Evolutionary conservation across 441 rosid genomes (phyloP).

Genomic region (Erodium texanum): DNA sequence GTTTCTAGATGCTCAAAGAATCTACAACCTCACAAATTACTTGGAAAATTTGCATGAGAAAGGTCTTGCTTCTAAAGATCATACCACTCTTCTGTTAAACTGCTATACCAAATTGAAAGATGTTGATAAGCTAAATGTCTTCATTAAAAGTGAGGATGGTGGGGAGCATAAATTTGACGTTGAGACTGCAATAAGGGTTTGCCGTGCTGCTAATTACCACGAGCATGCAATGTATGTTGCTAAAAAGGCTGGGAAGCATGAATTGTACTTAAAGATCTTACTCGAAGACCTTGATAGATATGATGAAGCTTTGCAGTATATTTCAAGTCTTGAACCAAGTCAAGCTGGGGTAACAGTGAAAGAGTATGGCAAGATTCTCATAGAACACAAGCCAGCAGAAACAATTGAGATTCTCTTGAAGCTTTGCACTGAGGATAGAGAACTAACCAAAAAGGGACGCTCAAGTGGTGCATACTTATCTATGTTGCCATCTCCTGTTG

Average conservation of each 20-base stretch:
- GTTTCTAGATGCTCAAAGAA: slow-evolving; percentile 96
- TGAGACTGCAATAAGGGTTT: slow-evolving; percentile 96
- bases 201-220: slow-evolving; percentile 94
- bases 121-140: slow-evolving; percentile 80
- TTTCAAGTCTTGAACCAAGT: slow-evolving; percentile 89
- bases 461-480: slow-evolving; percentile 57
- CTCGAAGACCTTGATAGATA: slow-evolving; percentile 93
- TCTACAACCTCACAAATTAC: slow-evolving; percentile 93
- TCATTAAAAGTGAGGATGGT: slow-evolving; percentile 85
- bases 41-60: slow-evolving; percentile 90
- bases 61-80: slow-evolving; percentile 96
- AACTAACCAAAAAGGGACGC: slow-evolving; percentile 39
- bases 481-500: slow-evolving; percentile 95
- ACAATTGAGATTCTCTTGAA: slow-evolving; percentile 79
- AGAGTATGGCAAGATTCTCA: slow-evolving; percentile 93
- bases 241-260: slow-evolving; percentile 93
- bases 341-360: slow-evolving; percentile 91
- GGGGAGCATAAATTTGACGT: slow-evolving; percentile 95
- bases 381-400: slow-evolving; percentile 81
- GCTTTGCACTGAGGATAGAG: slow-evolving; percentile 79
- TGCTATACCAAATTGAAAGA: slow-evolving; percentile 96
- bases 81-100: slow-evolving; percentile 87
- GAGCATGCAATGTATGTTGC: slow-evolving; percentile 99
- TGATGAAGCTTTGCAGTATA: slow-evolving; percentile 82
- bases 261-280: slow-evolving; percentile 85